Conservation (phyloP, 495 filamentous ascomycete species). For the Hypoxylon fuscum region DNA sequence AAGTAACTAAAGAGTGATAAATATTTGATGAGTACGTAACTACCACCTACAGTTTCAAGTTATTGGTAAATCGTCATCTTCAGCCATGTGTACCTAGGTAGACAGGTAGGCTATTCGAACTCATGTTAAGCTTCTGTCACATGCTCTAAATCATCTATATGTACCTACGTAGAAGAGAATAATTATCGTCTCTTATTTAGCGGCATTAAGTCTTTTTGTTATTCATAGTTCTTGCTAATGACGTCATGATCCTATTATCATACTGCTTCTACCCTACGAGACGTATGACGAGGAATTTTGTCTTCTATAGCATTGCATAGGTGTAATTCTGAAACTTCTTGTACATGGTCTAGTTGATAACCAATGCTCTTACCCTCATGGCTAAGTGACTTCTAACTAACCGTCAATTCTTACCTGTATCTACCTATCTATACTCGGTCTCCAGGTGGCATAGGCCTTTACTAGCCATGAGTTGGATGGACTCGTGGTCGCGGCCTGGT, state of each 20-base stretch:
- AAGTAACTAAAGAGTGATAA: no score
- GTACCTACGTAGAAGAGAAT: background rate
- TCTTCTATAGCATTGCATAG: no score
- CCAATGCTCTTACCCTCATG: no score
- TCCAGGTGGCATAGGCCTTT: background rate
- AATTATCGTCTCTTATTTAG: background rate
- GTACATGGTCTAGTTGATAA: no score
- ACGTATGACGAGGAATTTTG: no score
- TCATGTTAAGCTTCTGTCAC: no score
- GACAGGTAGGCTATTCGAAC: no score
- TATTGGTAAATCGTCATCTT: background rate
- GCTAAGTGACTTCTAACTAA: background rate
- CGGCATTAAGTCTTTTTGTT: background rate
- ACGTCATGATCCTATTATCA: constrained; percentile 21
- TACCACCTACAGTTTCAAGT: background rate
- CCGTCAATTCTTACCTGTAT: background rate
- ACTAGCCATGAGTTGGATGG: constrained; percentile 50
- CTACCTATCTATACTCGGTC: background rate
- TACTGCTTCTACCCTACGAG: background rate
- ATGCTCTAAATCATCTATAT: no score
- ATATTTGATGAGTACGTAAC: no score
- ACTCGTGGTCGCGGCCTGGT: constrained; percentile 50
- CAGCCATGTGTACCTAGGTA: no score
- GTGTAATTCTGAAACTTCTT: no score
- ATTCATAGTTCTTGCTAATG: background rate